phyloP scores from a whole-genome alignment of 768 basidiomycete genomes.

The Trametes coccinea region DNA sequence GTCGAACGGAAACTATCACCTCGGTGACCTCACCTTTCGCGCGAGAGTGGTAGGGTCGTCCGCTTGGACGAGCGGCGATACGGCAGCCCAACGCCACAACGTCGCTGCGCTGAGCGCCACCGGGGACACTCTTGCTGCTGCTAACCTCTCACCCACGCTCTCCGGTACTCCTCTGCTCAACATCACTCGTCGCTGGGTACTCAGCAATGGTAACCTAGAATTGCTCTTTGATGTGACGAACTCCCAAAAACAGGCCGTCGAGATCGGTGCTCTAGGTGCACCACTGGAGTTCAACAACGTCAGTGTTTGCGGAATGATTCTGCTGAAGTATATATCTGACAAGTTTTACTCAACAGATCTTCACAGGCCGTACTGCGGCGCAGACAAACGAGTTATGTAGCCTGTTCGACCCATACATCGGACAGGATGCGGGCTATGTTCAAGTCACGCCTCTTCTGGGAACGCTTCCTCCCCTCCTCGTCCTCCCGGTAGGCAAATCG shows the following conservation, averaged over 20 bases:
- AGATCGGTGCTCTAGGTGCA: constrained; percentile 54
- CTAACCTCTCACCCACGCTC: constrained; percentile 50
- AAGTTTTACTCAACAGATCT: constrained; percentile 43
- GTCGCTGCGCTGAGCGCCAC: constrained; percentile 41
- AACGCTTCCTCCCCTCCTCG: constrained; percentile 52
- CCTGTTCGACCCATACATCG: constrained; percentile 58
- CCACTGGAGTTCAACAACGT: constrained; percentile 61
- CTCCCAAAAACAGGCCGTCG: constrained; percentile 45
- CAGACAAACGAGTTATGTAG: constrained; percentile 54
- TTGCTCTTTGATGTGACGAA: constrained; percentile 54
- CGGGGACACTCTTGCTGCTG: constrained; percentile 48
- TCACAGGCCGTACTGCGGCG: constrained; percentile 52
- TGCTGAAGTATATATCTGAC: neutral
- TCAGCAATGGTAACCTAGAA: constrained; percentile 42
- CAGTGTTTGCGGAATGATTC: constrained; percentile 4
- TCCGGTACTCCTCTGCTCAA: constrained; percentile 45
- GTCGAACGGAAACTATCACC: constrained; percentile 51
- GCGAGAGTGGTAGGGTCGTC: constrained; percentile 47
- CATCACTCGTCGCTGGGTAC: constrained; percentile 54
- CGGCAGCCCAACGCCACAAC: constrained; percentile 42
- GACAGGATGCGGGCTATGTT: constrained; percentile 56
- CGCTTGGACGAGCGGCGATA: constrained; percentile 49
- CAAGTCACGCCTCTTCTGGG: constrained; percentile 53
- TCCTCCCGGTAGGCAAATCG: constrained; percentile 42
- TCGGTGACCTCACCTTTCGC: constrained; percentile 57